Base-by-base conservation (phyloP, 352 stramenopile species). In the Paralagenidium karlingii region DNA sequence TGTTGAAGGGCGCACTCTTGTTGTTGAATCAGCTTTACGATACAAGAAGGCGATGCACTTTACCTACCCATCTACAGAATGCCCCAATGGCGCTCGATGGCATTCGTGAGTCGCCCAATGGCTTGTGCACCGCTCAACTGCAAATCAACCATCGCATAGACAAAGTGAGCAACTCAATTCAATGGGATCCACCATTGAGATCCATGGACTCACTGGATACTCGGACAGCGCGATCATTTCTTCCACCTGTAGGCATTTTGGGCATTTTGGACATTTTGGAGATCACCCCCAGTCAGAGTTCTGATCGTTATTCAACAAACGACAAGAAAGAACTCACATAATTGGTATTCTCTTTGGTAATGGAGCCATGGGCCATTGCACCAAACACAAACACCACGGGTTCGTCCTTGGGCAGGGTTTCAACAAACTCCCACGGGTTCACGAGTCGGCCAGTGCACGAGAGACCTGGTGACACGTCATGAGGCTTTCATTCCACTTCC, bases 41-140 rank as follows among this genome's bases (percentile, higher is more conserved):
- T 32, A 19, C 11, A 11, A n/a, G n/a, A 32, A 32, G 28, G 28
- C 15, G 11, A 15, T 32, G 28, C 28, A 32, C 28, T 32, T 32
- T 15, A 32, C 11, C 28, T 32, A 32, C 28, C 28, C 28, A 16
- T 67, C 75, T 92, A 99, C 63, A 98, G 70, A 61, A 99, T 98
- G 33, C 94, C 94, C 95, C 95, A 99, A 55, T 98, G 84, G 60
- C 95, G 74, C 60, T 99, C 96, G 53, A 99, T 97, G 21, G 84
- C 90, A 55, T 95, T 95, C 34, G 98, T 66, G 33, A 99, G 70
- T 49, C 96, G 81, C 49, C 84, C 96, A 41, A 99, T 96, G 19
- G 95, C 96, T 38, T 97, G 81, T 3, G 95, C 92, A 30, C 94
- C 95, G 63, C 89, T 98, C 51, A 99, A 77, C 64, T 86, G 49